Evolutionary conservation across 1,139 yeast species (phyloP).

Genomic region (Kluyveromyces marxianus): DNA sequence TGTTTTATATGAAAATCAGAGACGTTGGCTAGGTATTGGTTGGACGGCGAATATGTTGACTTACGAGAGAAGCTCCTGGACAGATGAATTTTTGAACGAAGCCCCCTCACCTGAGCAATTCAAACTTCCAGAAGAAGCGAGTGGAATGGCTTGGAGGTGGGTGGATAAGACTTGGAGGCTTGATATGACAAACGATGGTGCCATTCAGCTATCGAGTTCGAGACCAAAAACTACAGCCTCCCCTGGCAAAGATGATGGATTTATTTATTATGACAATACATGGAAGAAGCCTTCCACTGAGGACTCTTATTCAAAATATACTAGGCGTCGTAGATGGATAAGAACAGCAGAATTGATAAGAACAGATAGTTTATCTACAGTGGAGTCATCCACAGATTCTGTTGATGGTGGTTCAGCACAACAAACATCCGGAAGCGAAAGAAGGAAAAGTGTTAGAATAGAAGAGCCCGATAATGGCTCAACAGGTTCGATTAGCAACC

Average conservation of each 20-base stretch:
- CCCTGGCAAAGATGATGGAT: slow-evolving; percentile 78
- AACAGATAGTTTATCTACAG: slow-evolving; percentile 6
- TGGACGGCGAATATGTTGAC: slow-evolving; percentile 91
- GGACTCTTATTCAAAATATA: slow-evolving; percentile 82
- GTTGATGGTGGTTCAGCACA: neutral
- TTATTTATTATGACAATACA: slow-evolving; percentile 79
- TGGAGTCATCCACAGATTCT: slow-evolving; percentile 1
- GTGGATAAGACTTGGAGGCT: slow-evolving; percentile 87
- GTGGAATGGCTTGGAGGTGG: slow-evolving; percentile 88
- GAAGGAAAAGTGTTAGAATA: slow-evolving; percentile 1
- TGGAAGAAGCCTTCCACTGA: slow-evolving; percentile 91
- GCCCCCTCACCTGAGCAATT: slow-evolving; percentile 70
- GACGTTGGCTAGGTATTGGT: slow-evolving; percentile 96
- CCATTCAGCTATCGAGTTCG: slow-evolving; percentile 59
- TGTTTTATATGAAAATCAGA: slow-evolving; percentile 90
- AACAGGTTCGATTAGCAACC: neutral
- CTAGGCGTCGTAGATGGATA: slow-evolving; percentile 92
- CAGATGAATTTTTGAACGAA: slow-evolving; percentile 89
- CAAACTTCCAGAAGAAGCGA: slow-evolving; percentile 64
- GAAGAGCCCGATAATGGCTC: neutral
- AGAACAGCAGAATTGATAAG: slow-evolving; percentile 80
- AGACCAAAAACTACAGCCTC: slow-evolving; percentile 68
- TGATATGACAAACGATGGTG: slow-evolving; percentile 83
- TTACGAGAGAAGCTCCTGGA: slow-evolving; percentile 94
- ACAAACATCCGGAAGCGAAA: neutral